Evolutionary conservation across 371 early-diverging fungal genomes (phyloP), one percentile per base, ranked within the genome.

Genomic region (Batkoa obscura): DNA sequence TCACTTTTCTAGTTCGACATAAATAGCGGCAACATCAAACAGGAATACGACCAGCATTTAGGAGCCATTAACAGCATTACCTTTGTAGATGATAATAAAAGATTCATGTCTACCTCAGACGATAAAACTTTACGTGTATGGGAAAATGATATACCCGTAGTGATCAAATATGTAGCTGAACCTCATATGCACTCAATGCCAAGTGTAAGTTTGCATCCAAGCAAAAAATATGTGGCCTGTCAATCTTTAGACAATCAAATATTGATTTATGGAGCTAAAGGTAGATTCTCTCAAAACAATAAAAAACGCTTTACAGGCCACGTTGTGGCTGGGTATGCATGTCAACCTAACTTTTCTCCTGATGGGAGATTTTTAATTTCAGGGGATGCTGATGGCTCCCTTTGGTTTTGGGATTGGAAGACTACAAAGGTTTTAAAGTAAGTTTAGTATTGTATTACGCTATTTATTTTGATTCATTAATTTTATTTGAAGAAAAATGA

Each of bases 381-480:
- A 23, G 98, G 98, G 43, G 98, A 98, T 66, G 77, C 88, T 0
- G 90, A 88, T 65, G 98, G 98, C 15, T 74, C 76, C 60, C 73
- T 94, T 38, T 90, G 86, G 86, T 80, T 88, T 68, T 98, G 96
- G 96, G 88, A 94, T 62, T 96, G 92, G 91, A 90, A 90, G 69
- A 74, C 89, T n/a, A 74, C 83, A 59, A 78, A 81, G 58, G 77
- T 90, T 1, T 65, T 84, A 33, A 80, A 78, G 66, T 69, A 58
- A 56, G 65, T 63, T 31, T n/a, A 9, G 10, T 35, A 17, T 42
- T 2, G 13, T 43, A 53, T 17, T 31, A 33, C 13, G 39, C 8
- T 34, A 51, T 17, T 43, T n/a, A 3, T 33, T 30, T 12, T 13
- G 17, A n/a, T 13, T 50, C 35, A n/a, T 43, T 50, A 43, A 57